Percentiles rank a stretch among this genome's conserved stretches.
Conservation (phyloP, 176 grass and related monocot genomes). For the Typha latifolia region DNA sequence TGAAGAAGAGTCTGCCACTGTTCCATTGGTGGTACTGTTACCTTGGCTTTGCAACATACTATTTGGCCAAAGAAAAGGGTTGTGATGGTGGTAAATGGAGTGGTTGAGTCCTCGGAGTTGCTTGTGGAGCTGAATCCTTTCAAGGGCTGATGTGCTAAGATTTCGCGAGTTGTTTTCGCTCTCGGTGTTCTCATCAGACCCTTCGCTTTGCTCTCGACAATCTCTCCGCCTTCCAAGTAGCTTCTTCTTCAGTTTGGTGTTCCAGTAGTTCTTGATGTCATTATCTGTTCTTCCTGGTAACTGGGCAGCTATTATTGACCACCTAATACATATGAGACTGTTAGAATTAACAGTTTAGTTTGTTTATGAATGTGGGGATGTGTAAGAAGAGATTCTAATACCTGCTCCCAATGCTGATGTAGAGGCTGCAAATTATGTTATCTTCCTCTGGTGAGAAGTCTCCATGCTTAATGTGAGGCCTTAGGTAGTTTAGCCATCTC, state of each 20-base stretch:
- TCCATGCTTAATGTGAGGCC: constrained; percentile 90
- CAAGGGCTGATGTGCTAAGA: constrained; percentile 66
- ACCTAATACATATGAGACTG: constrained; percentile 36
- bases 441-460: constrained; percentile 91
- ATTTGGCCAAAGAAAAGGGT: constrained; percentile 37
- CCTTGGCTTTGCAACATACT: constrained; percentile 14
- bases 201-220: constrained; percentile 17
- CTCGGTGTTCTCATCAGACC: not conserved
- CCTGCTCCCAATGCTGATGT: constrained; percentile 99
- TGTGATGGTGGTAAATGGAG: constrained; percentile 24
- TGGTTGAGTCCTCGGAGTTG: constrained; percentile 59
- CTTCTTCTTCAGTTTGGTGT: constrained; percentile 92
- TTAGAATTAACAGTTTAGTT: constrained; percentile 2
- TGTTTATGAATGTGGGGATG: not conserved
- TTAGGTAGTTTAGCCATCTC: constrained; percentile 72
- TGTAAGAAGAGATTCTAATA: constrained; percentile 5
- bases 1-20: constrained; percentile 14
- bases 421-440: constrained; percentile 77
- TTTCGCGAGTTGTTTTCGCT: constrained; percentile 14
- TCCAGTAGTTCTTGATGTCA: constrained; percentile 98
- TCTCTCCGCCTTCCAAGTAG: constrained; percentile 65
- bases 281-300: constrained; percentile 92
- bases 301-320: constrained; percentile 95
- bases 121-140: constrained; percentile 82
- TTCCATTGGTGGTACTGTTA: constrained; percentile 19